Base-by-base conservation (phyloP, 2,329 filamentous ascomycete genomes). In the Pseudocercospora fijiensis region DNA sequence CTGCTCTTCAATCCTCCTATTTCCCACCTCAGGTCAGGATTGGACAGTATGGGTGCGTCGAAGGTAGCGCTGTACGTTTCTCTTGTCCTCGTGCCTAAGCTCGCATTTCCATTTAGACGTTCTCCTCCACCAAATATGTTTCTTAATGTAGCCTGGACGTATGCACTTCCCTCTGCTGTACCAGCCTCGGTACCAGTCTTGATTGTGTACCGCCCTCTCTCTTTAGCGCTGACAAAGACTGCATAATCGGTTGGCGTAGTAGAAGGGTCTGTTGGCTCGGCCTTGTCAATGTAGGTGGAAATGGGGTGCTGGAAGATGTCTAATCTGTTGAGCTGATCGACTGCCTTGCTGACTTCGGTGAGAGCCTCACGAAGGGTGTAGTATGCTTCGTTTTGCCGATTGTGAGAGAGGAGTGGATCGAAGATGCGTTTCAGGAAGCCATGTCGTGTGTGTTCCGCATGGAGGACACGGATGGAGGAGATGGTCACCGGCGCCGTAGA, bases 61-160 rank as follows among this genome's bases (percentile, higher is more conserved):
- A 98, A 89, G 62, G 87, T 88, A 60, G 91, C 91, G 68, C 91
- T 93, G 79, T 98, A 98, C 26, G 94, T 90, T 2, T 92, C 96
- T 55, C 92, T 85, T 27, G 95, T 98, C 51, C 95, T 86, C 6
- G 94, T 98, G 62, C 95, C 95, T 24, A 93, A 81, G 30, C 92
- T 93, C 56, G 91, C 93, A 73, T 96, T 94, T 64, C 96, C 81
- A 58, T 91, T 91, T 67, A 99, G 80, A 62, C 90, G 90, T 80
- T 99, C 95, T 24, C 93, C 95, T 43, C 95, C 95, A 58, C 95
- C 95, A 75, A 99, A 91, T 64, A 99, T 85, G 78, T 99, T 99
- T 70, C 95, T 88, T 82, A 92, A 88, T 58, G 94, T 84, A 51
- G 92, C 84, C 70, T 95, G 94, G 69, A 91, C 89, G 75, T 96